Evolutionary conservation across 805 yeast species (phyloP).

Genomic region (Nakazawaea populi): DNA sequence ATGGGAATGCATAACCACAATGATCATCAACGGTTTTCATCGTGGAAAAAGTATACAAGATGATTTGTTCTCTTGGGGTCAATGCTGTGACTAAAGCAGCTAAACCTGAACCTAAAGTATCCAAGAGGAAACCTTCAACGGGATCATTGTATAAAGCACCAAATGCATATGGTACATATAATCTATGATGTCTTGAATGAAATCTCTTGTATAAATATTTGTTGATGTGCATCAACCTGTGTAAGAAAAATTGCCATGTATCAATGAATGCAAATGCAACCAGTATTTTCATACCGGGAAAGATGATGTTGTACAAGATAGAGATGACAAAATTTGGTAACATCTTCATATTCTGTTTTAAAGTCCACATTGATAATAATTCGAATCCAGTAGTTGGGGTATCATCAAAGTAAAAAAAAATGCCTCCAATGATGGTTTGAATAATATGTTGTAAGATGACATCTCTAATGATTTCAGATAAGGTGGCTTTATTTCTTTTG

Average conservation of each 20-base stretch:
- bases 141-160: conserved; percentile 96
- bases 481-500: conserved; percentile 68
- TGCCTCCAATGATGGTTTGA: conserved; percentile 67
- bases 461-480: conserved; percentile 67
- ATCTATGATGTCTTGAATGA: conserved; percentile 91
- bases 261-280: conserved; percentile 75
- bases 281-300: conserved; percentile 50
- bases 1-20: conserved; percentile 94
- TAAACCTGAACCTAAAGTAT: conserved; percentile 87
- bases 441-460: conserved; percentile 81
- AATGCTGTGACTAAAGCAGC: conserved; percentile 61
- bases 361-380: conserved; percentile 38
- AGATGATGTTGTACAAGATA: conserved; percentile 54
- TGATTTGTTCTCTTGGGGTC: conserved; percentile 68
- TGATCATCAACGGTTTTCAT: conserved; percentile 97
- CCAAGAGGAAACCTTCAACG: conserved; percentile 87
- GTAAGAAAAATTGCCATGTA: conserved; percentile 93
- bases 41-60: conserved; percentile 82
- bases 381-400: conserved; percentile 47
- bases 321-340: conserved; percentile 46
- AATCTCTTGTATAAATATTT: conserved; percentile 68
- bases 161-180: conserved; percentile 93
- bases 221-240: conserved; percentile 83
- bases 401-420: conserved; percentile 52
- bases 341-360: conserved; percentile 28